Evolutionary conservation across 495 filamentous ascomycete genomes (phyloP).

Genomic region (Cercophora newfieldiana): DNA sequence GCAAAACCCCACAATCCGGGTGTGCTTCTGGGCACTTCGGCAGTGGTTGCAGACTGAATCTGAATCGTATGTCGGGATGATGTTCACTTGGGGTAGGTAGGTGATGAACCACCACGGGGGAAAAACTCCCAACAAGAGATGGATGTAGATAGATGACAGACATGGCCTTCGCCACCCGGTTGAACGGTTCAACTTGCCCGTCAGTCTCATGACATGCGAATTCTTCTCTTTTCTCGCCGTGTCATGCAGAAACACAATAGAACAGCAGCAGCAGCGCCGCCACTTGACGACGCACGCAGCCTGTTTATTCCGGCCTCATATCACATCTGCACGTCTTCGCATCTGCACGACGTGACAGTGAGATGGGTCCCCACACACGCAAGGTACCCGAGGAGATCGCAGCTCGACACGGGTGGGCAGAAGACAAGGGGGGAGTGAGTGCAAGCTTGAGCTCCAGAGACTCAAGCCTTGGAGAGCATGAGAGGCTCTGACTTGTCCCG

Average conservation of each 20-base stretch:
- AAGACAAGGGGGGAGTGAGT: not conserved
- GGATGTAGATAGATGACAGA: not conserved
- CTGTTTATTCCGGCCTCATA: not conserved
- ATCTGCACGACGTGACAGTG: too few species aligned
- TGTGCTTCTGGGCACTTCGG: not conserved
- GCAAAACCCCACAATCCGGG: not conserved
- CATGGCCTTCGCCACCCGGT: conserved; percentile 6
- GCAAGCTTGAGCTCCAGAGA: too few species aligned
- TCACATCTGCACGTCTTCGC: not conserved
- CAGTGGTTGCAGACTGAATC: not conserved
- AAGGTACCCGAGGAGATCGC: conserved; percentile 11
- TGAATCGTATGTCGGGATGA: not conserved
- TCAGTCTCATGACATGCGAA: not conserved
- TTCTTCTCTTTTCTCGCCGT: not conserved
- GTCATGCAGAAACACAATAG: not conserved
- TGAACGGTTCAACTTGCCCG: conserved; percentile 8
- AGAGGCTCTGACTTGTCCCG: not conserved
- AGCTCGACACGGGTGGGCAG: conserved; percentile 1
- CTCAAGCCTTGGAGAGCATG: not conserved
- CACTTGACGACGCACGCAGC: not conserved
- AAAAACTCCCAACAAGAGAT: not conserved
- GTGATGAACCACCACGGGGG: too few species aligned
- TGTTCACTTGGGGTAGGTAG: too few species aligned
- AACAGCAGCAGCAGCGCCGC: not conserved
- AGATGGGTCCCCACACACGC: conserved; percentile 8